Evolutionary conservation across 2,329 filamentous ascomycete species (phyloP), one percentile per base, ranked within the genome.

Genomic region (Fusarium papillatum): DNA sequence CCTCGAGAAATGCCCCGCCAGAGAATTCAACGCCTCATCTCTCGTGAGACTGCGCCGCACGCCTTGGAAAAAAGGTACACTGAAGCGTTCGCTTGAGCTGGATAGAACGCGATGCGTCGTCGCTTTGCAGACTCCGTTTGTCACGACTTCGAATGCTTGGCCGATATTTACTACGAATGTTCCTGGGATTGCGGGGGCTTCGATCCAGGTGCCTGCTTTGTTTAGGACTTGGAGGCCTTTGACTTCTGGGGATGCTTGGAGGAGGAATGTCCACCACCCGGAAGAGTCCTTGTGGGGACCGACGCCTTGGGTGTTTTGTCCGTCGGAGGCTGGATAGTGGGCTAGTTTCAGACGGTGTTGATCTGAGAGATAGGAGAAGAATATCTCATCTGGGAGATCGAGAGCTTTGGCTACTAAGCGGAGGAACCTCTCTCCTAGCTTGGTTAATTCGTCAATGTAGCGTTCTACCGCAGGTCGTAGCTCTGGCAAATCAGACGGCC

Each of bases 261-360:
- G 86, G 5, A 93, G 86, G 72, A 93, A 92, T 0, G 91, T 93
- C 84, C 91, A 90, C 90, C 90, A 92, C 5, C 90, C 90, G 0
- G 90, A 91, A 0, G 88, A 92, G 79, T 91, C 90, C 76, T 92
- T 92, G 82, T 92, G 90, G 1, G 91, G 88, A 0, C 90, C 91
- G 2, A 92, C 90, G 1, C 90, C 90, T 81, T 92, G 90, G 5
- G 76, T 60, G 1, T 57, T 39, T 17, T 66, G 61, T 4, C 71
- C 66, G 14, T 39, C 8, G 1, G 69, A 70, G 0, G 82, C 76
- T 0, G 89, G 89, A 66, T 92, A 92, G 65, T 86, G 87, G 4
- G 91, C 84, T 3, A 92, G 82, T 76, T 92, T 91, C 46, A 93
- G 85, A 6, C 91, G 88, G 78, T 93, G 90, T 71, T 92, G 90